These are phyloP conservation scores for Ocimum tenuiflorum DNA, from an alignment of 257 asterid species.

Conservation along the genomic window DNA sequence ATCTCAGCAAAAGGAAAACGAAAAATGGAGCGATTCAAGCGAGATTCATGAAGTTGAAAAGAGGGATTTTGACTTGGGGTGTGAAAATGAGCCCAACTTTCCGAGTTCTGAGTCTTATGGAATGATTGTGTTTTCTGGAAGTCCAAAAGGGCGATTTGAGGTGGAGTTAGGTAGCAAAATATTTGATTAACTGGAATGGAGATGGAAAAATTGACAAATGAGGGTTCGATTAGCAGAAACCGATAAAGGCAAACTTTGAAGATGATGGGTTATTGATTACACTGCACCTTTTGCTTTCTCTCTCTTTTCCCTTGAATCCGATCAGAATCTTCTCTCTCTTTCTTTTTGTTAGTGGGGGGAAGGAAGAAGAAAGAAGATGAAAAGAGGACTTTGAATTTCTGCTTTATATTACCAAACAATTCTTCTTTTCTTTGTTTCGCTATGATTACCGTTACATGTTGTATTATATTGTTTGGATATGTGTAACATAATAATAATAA, in stretches of 20 bases:
- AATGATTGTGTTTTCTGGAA: slow-evolving; percentile 42
- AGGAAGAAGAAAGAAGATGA: slow-evolving; percentile 1
- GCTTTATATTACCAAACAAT: slow-evolving; percentile 14
- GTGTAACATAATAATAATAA: too few species aligned
- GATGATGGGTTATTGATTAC: slow-evolving; percentile 35
- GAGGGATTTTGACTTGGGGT: slow-evolving; percentile 21
- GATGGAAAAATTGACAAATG: slow-evolving; percentile 33
- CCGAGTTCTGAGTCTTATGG: slow-evolving; percentile 24
- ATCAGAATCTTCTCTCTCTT: slow-evolving; percentile 40
- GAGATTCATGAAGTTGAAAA: slow-evolving; percentile 38
- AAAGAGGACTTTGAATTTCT: slow-evolving; percentile 34
- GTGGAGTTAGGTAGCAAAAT: slow-evolving; percentile 19
- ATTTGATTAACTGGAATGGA: slow-evolving; percentile 5
- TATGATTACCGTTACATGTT: too few species aligned
- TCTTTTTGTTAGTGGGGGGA: slow-evolving; percentile 11
- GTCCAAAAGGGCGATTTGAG: slow-evolving; percentile 22
- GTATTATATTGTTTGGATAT: too few species aligned
- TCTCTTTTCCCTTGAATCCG: slow-evolving; percentile 25
- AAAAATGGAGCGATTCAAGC: slow-evolving; percentile 6
- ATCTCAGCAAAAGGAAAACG: not conserved
- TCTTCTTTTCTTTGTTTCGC: too few species aligned
- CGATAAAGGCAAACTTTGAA: slow-evolving; percentile 31
- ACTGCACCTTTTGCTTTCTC: slow-evolving; percentile 20
- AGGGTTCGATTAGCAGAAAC: slow-evolving; percentile 29
- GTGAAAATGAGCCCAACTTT: slow-evolving; percentile 27